Conservation (phyloP, 2,329 filamentous ascomycete genomes). For the Aureobasidium sp. region DNA sequence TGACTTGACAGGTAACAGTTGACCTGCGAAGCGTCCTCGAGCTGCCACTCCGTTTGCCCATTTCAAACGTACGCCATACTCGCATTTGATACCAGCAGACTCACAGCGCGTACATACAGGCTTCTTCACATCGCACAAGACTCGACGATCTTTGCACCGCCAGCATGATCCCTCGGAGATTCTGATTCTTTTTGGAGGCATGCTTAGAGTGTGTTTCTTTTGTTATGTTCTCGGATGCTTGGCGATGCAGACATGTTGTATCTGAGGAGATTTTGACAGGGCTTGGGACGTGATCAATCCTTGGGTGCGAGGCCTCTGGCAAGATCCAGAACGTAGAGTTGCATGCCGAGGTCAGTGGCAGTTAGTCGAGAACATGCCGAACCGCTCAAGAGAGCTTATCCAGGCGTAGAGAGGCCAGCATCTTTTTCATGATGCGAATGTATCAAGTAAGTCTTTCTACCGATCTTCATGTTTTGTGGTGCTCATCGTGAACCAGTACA, state of each 20-base stretch:
- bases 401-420: background rate
- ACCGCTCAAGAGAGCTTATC: background rate
- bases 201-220: background rate
- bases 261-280: no score
- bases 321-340: background rate
- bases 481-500: background rate
- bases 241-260: background rate
- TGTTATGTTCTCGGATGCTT: background rate
- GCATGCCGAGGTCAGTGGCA: background rate
- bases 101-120: background rate
- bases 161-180: background rate
- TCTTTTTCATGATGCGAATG: background rate
- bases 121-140: background rate
- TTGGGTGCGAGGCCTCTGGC: background rate
- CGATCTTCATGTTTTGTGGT: background rate
- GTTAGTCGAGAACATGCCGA: background rate
- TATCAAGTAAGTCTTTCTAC: background rate
- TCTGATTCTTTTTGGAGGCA: background rate
- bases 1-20: background rate
- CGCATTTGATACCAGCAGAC: background rate
- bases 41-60: conserved; percentile 1
- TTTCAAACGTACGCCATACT: background rate
- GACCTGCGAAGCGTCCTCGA: conserved; percentile 1
- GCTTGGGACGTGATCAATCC: background rate
- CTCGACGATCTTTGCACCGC: conserved; percentile 1